Base-by-base conservation (phyloP, 2,329 filamentous ascomycete genomes). In the Trichoderma harzianum region DNA sequence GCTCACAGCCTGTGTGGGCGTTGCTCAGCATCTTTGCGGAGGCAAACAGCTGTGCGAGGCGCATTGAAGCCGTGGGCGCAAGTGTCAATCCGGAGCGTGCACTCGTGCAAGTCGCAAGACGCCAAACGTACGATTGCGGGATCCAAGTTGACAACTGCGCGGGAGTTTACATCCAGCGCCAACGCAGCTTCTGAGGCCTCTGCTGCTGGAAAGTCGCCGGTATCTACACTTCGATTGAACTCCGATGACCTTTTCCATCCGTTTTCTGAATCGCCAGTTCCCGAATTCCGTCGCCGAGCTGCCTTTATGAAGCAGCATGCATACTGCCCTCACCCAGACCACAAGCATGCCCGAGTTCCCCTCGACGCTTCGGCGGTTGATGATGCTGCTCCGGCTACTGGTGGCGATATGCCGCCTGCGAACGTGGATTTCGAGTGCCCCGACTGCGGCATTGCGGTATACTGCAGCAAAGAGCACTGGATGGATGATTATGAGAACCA, bases 391-490 rank as follows among this genome's bases (percentile, higher is more conserved):
- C 81, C 83, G 21, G 79, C 82, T 21, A 87, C 84, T 24, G 87
- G 84, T 12, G 89, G 88, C 61, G 80, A 82, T 51, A 82, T 90
- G 73, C 87, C 93, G 11, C 92, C 95, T 0, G 90, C 91, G 18
- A 94, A 97, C 81, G 94, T 98, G 67, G 87, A 92, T 76, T 98
- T 97, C 78, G 96, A 98, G 81, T 99, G 96, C 78, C 95, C 96
- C 0, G 95, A 99, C 81, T 99, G 96, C 77, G 96, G 96, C 16
- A 89, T 98, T 55, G 95, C 97, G 0, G 91, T 97, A 7, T 97
- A 96, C 80, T 99, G 96, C 84, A 95, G 90, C 76, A 93, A 98
- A 82, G 92, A 94, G 76, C 96, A 99, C 80, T 98, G 95, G 93
- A 94, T 93, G 79, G 94, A 97, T 76, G 94, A 98, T 81, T 99